Base-by-base conservation (phyloP, 2,329 filamentous ascomycete species). In the Pseudogymnoascus sp. region DNA sequence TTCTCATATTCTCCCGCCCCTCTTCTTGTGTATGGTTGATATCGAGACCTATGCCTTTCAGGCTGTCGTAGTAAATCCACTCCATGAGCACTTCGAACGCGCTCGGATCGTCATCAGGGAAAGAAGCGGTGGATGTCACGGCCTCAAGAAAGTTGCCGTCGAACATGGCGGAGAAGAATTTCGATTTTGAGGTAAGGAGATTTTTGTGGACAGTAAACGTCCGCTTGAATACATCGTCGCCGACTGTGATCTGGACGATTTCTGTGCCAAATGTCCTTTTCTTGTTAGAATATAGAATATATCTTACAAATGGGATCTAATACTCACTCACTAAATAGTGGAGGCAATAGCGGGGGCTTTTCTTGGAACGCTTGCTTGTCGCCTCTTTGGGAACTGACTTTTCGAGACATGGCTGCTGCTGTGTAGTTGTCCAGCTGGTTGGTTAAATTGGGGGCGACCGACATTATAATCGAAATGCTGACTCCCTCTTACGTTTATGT, bases 161-260 rank as follows among this genome's bases (percentile, higher is more conserved):
- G 16, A 68, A 68, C 64, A 68, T 65, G 43, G 61, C 65, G 2
- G 67, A 61, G 60, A 70, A 70, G 51, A 65, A 67, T 13, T 36
- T 37, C 25, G 63, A 57, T 21, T 62, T 67, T 16, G 51, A 23
- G 36, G 60, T 61, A 11, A 69, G 54, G 4, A 64, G 36, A 4
- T 65, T 54, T 34, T 68, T 67, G 57, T 69, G 64, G 3, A 69
- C 41, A 11, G 14, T 31, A 54, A 54, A 54, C 1, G 23, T 16
- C 14, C 23, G 48, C 25, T 54, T 54, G 3, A 10, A 54, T 11
- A 11, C 23, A 6, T 54, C 23, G 0, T 16, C 4, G 23, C 48
- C 48, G 4, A 54, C 48, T 54, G 25, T 54, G 48, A 54, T 31
- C 7, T 54, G 23, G 23, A 54, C 48, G 8, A 7, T 54, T 28